Conservation (phyloP, 2,329 filamentous ascomycete species). For the Bisporella sp. region DNA sequence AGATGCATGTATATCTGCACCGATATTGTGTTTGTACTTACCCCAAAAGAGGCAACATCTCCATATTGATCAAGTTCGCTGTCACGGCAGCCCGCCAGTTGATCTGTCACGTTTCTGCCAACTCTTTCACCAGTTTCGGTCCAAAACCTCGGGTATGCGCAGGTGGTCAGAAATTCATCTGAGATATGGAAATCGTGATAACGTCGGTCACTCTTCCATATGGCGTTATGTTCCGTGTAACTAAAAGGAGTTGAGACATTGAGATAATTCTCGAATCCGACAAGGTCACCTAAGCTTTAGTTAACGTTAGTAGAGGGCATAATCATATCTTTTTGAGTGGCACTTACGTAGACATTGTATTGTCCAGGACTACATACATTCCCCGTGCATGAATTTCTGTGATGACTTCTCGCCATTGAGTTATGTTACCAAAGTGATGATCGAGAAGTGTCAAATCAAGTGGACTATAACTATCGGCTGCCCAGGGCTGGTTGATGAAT, state of each 20-base stretch:
- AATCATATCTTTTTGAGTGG: slow-evolving; percentile 39
- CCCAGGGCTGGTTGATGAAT: slow-evolving; percentile 59
- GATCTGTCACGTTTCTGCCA: slow-evolving; percentile 36
- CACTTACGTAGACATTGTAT: slow-evolving; percentile 50
- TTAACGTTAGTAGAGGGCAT: background rate
- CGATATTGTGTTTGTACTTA: slow-evolving; percentile 17
- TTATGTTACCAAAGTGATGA: slow-evolving; percentile 52
- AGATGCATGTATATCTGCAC: too few relatives aligned
- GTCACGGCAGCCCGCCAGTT: slow-evolving; percentile 49
- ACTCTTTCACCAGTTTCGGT: slow-evolving; percentile 40
- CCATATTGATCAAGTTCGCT: slow-evolving; percentile 51
- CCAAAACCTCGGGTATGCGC: slow-evolving; percentile 56
- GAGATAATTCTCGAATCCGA: slow-evolving; percentile 54
- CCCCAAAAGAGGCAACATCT: slow-evolving; percentile 56
- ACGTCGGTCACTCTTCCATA: slow-evolving; percentile 45
- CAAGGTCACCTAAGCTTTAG: slow-evolving; percentile 54
- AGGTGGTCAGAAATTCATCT: slow-evolving; percentile 44
- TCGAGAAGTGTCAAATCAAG: slow-evolving; percentile 58
- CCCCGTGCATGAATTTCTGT: slow-evolving; percentile 52
- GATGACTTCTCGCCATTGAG: slow-evolving; percentile 49
- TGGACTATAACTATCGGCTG: slow-evolving; percentile 51
- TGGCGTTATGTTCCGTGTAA: slow-evolving; percentile 44
- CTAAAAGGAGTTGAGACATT: slow-evolving; percentile 51
- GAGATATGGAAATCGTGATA: slow-evolving; percentile 56
- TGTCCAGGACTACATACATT: slow-evolving; percentile 62